phyloP scores from a whole-genome alignment of 2,329 filamentous ascomycete species.

The Anthostomella pinea region DNA sequence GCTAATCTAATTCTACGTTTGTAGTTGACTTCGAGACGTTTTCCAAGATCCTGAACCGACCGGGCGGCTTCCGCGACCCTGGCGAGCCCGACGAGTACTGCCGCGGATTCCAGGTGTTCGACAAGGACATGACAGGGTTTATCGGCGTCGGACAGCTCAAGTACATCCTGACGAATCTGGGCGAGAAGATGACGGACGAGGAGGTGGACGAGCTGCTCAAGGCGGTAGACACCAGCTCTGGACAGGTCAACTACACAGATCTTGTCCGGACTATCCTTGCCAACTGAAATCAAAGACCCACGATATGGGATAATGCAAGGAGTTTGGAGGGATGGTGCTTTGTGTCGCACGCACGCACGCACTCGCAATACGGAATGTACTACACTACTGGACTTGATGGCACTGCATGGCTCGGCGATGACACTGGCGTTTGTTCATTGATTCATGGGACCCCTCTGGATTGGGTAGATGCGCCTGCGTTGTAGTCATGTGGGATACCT shows the following conservation, averaged over 20 bases:
- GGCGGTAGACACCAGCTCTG: conserved; percentile 92
- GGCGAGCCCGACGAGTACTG: conserved; percentile 98
- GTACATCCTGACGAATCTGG: conserved; percentile 96
- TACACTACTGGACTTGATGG: conserved; percentile 7
- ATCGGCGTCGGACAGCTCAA: conserved; percentile 97
- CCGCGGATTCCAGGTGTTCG: conserved; percentile 97
- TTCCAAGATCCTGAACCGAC: conserved; percentile 93
- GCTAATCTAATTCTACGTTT: conserved; percentile 10
- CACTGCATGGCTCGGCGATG: conserved; percentile 25
- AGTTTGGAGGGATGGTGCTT: conserved; percentile 24
- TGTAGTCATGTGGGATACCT: too few species aligned
- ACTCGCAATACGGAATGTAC: conserved; percentile 14
- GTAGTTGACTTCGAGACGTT: conserved; percentile 98
- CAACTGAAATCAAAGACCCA: too few species aligned
- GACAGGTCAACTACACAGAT: conserved; percentile 97
- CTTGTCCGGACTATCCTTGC: conserved; percentile 84
- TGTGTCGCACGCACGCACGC: conserved; percentile 8
- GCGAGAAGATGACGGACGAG: conserved; percentile 99
- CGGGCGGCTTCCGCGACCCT: conserved; percentile 95
- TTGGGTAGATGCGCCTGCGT: too few species aligned
- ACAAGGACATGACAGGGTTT: conserved; percentile 98
- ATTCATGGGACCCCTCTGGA: too few species aligned
- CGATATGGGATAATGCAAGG: conserved; percentile 19
- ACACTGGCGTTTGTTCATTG: conserved; percentile 29
- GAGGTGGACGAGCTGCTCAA: conserved; percentile 99